These are phyloP conservation scores for Graphiopsis chlorocephala DNA, from an alignment of 2,329 filamentous ascomycete genomes.

Conservation along the genomic window DNA sequence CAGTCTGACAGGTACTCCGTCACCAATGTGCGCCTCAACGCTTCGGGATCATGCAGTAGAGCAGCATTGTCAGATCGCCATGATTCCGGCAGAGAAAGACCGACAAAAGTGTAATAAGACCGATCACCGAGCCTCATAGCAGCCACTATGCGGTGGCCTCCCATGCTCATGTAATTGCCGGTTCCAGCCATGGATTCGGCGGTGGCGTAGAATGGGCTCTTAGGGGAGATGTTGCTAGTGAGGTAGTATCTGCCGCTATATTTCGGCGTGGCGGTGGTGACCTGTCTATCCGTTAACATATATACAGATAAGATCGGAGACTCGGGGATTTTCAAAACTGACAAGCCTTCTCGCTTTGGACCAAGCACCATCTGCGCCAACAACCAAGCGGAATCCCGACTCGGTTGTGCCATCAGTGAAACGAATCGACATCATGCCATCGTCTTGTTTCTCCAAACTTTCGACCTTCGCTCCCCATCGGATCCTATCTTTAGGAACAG, in stretches of 20 bases:
- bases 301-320: neutral
- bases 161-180: constrained; percentile 28
- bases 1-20: constrained; percentile 43
- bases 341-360: constrained; percentile 38
- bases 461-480: constrained; percentile 34
- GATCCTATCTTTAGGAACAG: constrained; percentile 35
- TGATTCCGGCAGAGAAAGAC: constrained; percentile 21
- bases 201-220: constrained; percentile 30
- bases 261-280: constrained; percentile 35
- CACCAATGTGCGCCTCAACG: constrained; percentile 41
- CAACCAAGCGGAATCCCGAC: constrained; percentile 43
- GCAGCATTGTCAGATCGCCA: constrained; percentile 18
- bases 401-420: constrained; percentile 34
- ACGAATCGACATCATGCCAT: constrained; percentile 25
- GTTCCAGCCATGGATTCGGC: constrained; percentile 30
- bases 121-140: constrained; percentile 24
- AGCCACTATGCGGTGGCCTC: constrained; percentile 22
- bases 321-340: constrained; percentile 12
- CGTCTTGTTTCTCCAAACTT: constrained; percentile 20
- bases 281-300: constrained; percentile 18
- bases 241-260: constrained; percentile 39
- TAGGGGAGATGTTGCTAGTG: constrained; percentile 25
- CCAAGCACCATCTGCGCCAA: constrained; percentile 51
- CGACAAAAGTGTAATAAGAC: constrained; percentile 23
- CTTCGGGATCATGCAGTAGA: constrained; percentile 33